A percentile compares a stretch with the other conserved stretches of the same genome.
Conservation (phyloP, 2,329 filamentous ascomycete species). For the Cercospora sesami region DNA sequence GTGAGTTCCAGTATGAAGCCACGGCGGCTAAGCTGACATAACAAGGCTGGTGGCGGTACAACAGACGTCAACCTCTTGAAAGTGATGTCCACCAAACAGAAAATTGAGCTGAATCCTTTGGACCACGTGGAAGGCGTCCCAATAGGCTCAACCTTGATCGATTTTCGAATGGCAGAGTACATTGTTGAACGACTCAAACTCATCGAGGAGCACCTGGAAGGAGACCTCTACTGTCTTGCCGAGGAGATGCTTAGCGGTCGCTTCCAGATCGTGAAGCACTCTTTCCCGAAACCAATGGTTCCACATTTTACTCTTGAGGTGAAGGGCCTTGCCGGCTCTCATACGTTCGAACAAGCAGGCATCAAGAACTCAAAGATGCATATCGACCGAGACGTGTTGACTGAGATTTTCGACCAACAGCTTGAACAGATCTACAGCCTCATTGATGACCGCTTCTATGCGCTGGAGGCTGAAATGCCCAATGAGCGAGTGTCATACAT, state of each 20-base stretch:
- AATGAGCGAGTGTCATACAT: neutral
- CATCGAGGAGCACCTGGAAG: neutral
- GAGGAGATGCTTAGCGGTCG: neutral
- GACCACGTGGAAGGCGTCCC: neutral
- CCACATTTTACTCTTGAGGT: neutral
- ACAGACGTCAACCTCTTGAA: neutral
- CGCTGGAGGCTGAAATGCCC: neutral
- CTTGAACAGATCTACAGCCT: neutral
- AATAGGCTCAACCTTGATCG: neutral
- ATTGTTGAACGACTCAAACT: neutral
- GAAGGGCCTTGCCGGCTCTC: neutral
- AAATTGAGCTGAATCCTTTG: neutral
- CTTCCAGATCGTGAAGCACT: neutral
- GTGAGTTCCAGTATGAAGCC: neutral
- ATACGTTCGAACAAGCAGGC: neutral
- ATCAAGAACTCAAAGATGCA: neutral
- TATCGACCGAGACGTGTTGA: neutral
- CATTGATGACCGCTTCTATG: neutral
- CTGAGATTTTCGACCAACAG: neutral
- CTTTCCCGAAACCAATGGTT: neutral
- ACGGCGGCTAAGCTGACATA: neutral
- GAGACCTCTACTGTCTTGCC: neutral
- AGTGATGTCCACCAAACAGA: neutral
- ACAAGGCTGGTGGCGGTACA: neutral
- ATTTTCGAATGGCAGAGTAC: neutral